Percentiles rank a stretch among this genome's conserved stretches.
phyloP scores from a whole-genome alignment of 192 early-diverging fungal genomes.

The Neocallimastix lanati region DNA sequence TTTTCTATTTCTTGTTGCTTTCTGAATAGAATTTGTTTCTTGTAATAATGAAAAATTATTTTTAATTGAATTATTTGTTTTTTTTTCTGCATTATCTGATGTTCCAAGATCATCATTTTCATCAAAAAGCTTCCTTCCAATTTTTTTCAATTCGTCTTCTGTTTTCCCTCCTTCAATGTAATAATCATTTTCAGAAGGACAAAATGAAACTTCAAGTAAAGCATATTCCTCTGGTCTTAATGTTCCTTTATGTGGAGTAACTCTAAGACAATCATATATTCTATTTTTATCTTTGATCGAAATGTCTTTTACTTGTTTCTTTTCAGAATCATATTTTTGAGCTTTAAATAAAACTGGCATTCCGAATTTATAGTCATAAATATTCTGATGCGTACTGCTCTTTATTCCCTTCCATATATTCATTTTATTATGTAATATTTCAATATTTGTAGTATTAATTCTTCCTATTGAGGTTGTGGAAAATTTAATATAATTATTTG shows the following conservation, averaged over 20 bases:
- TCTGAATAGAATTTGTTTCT: no score
- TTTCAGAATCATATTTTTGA: neutral
- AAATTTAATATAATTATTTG: neutral
- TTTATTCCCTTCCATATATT: neutral
- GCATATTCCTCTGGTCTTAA: neutral
- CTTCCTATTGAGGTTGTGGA: neutral
- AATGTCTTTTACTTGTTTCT: neutral
- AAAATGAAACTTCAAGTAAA: neutral
- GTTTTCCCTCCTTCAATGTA: neutral
- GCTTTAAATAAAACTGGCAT: neutral
- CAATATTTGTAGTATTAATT: neutral
- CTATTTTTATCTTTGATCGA: neutral
- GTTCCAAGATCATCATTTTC: no score
- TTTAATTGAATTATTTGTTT: no score
- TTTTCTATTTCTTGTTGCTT: no score
- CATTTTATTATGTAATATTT: neutral
- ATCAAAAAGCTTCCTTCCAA: neutral
- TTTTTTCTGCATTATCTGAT: neutral
- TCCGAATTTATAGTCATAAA: neutral
- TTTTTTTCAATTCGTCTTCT: neutral
- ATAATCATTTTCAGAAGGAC: neutral
- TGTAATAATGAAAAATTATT: no score
- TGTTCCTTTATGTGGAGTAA: neutral
- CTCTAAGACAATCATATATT: neutral
- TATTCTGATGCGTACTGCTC: neutral